Base-by-base conservation (phyloP, 1,139 yeast species). In the Yamadazyma blattariae region DNA sequence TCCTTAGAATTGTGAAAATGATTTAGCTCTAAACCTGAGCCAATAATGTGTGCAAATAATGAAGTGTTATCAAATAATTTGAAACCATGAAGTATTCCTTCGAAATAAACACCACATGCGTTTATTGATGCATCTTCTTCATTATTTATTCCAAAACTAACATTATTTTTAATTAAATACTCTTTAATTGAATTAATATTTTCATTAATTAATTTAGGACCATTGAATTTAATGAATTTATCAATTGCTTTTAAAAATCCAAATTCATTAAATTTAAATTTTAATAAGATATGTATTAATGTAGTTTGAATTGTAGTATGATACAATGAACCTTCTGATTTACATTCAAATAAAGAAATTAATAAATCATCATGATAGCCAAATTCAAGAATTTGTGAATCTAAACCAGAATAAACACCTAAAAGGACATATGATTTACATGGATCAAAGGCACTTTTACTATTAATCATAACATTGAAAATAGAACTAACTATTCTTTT, bases 381-480 rank as follows among this genome's bases (percentile, higher is more conserved):
- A 46, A 27, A 70, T 42, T 37, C 46, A 32, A 62, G 44, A 8
- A 52, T 46, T 39, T 50, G 30, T 0, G 51, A 52, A 25, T 58
- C 52, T 24, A 84, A 58, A 0, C 87, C 90, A 7, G 60, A 48
- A 10, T 75, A 51, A 8, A 86, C 48, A 7, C 95, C 95, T 22
- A 64, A 58, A 1, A 79, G 51, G 3, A 83, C 59, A 46, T 77
- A 83, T 2, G 84, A 70, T 52, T 88, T 74, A 0, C 92, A 77
- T 1, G 90, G 87, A 43, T 81, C 95, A 58, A 78, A 88, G 0
- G 81, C 60, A 7, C 74, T 71, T 33, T 74, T 71, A 18, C 67
- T 54, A 5, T 66, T 67, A 21, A 61, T 67, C 32, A 85, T 54
- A 1, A 77, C 70, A 7, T 56, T 57, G 30, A 84, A 54, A 5